These are phyloP conservation scores for Capsella rubella DNA, from an alignment of 441 rosid species.

Conservation along the genomic window DNA sequence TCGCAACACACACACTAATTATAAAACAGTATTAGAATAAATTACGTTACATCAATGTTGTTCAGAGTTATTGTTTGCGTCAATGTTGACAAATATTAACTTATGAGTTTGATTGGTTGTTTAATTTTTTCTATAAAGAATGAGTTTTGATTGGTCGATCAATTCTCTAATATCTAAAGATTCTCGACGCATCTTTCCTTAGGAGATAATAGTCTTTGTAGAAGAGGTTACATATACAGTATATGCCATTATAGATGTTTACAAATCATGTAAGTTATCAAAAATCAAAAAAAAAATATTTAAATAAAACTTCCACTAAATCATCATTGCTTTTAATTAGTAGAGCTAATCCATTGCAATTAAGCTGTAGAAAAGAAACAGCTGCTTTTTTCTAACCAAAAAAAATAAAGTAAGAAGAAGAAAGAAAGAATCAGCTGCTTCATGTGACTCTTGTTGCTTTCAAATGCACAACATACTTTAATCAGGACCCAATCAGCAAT, in stretches of 20 bases:
- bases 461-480: conserved; percentile 2
- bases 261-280: neutral
- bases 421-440: conserved; percentile 11
- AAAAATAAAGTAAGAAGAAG: too few species aligned
- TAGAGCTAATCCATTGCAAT: neutral
- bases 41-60: neutral
- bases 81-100: too few species aligned
- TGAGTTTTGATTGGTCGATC: neutral
- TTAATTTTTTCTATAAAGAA: too few species aligned
- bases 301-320: neutral
- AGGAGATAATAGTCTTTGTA: neutral
- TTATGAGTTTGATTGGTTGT: neutral
- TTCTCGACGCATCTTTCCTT: neutral
- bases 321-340: neutral
- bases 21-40: neutral
- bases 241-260: neutral
- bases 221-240: too few species aligned
- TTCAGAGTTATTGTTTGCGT: neutral
- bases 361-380: too few species aligned
- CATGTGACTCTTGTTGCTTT: conserved; percentile 27
- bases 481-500: conserved; percentile 12
- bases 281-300: neutral
- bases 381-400: too few species aligned
- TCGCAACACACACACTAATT: too few species aligned
- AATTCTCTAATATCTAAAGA: neutral